phyloP scores from a whole-genome alignment of 2,329 filamentous ascomycete species.

The Aureobasidium leucospermi region DNA sequence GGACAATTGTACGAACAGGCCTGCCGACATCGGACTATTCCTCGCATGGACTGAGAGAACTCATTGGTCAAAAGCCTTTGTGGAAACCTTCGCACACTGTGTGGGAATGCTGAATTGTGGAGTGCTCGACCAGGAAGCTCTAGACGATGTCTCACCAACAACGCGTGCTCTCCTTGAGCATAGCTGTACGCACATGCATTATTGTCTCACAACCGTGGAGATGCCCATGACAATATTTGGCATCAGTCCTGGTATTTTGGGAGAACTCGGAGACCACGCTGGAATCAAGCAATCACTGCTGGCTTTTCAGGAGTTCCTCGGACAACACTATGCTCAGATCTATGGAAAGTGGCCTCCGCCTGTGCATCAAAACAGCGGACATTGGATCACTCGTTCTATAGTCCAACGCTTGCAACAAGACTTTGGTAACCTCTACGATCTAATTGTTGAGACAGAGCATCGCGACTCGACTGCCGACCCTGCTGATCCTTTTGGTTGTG shows the following conservation, averaged over 20 bases:
- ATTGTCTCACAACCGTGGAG: conserved; percentile 56
- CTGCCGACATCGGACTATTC: conserved; percentile 53
- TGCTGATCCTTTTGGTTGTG: not conserved
- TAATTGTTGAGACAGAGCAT: conserved; percentile 49
- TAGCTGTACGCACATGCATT: conserved; percentile 56
- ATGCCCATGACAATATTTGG: conserved; percentile 50
- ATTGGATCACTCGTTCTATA: conserved; percentile 55
- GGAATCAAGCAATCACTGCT: conserved; percentile 49
- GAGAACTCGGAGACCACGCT: conserved; percentile 30
- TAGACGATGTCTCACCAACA: conserved; percentile 1
- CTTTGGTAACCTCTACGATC: conserved; percentile 63
- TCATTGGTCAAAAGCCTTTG: conserved; percentile 59
- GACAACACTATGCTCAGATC: conserved; percentile 48
- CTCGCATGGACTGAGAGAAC: conserved; percentile 60
- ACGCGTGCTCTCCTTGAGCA: conserved; percentile 42
- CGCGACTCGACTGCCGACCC: not conserved
- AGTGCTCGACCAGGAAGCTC: not conserved
- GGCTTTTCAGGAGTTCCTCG: conserved; percentile 54
- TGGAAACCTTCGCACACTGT: conserved; percentile 60
- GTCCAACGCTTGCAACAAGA: conserved; percentile 54
- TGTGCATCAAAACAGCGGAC: conserved; percentile 13
- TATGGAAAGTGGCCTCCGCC: conserved; percentile 55
- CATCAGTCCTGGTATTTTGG: conserved; percentile 45
- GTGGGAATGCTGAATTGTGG: conserved; percentile 48
- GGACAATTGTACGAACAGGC: conserved; percentile 57